Percentiles rank a stretch among this genome's conserved stretches.
Conservation (phyloP, 2,329 filamentous ascomycete species). For the Fusarium multiceps region DNA sequence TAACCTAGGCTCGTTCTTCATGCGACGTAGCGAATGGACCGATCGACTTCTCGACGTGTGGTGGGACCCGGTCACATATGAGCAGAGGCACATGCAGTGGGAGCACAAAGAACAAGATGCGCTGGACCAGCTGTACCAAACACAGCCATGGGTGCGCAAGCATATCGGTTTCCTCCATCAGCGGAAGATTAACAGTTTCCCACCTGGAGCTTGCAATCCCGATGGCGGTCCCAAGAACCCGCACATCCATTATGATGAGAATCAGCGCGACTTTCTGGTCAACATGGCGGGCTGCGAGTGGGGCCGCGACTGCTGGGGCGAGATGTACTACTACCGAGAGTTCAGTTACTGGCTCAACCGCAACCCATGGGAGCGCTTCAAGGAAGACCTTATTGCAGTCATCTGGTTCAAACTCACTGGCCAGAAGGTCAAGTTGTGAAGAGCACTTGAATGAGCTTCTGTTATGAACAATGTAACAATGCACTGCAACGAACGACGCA, state of each 20-base stretch:
- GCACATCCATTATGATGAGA: constrained; percentile 85
- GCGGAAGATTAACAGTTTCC: constrained; percentile 94
- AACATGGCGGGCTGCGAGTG: constrained; percentile 99
- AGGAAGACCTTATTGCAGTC: constrained; percentile 71
- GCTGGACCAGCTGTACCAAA: constrained; percentile 88
- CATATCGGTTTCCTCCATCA: constrained; percentile 91
- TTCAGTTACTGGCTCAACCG: constrained; percentile 91
- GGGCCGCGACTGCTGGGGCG: constrained; percentile 96
- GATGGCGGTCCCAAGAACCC: constrained; percentile 72
- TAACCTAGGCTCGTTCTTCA: constrained; percentile 95
- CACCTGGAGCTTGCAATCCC: constrained; percentile 86
- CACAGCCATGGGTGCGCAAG: constrained; percentile 91
- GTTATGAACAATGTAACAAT: not conserved
- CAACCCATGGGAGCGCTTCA: constrained; percentile 80
- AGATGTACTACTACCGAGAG: constrained; percentile 96
- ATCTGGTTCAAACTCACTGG: constrained; percentile 74
- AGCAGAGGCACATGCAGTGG: constrained; percentile 99
- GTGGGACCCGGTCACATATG: constrained; percentile 98
- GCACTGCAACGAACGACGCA: not conserved
- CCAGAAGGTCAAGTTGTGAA: constrained; percentile 67
- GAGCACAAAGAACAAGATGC: constrained; percentile 99
- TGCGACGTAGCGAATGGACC: constrained; percentile 86
- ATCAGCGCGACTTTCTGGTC: constrained; percentile 90
- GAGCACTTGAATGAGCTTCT: constrained; percentile 2
- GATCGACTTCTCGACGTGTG: constrained; percentile 93